Conservation (phyloP, 768 basidiomycete genomes). For the Inosperma sp. region DNA sequence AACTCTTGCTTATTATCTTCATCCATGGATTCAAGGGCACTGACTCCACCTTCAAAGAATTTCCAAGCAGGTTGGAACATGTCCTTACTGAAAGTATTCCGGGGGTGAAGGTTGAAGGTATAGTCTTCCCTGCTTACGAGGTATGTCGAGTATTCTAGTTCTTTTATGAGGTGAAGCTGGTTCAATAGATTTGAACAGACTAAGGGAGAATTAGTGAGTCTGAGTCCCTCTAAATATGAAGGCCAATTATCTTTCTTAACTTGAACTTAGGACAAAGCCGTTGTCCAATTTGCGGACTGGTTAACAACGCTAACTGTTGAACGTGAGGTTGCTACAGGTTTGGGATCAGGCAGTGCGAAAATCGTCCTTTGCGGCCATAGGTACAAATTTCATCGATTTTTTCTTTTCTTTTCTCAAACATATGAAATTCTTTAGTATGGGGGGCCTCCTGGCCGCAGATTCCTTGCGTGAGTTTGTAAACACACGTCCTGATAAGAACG, state of each 20-base stretch:
- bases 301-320: conserved; percentile 84
- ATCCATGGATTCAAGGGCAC: conserved; percentile 70
- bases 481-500: conserved; percentile 56
- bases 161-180: too few relatives aligned
- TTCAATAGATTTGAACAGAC: conserved; percentile 52
- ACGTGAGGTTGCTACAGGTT: conserved; percentile 69
- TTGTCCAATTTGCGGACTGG: conserved; percentile 88
- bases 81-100: conserved; percentile 62
- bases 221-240: background rate
- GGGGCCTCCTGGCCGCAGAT: conserved; percentile 85
- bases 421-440: conserved; percentile 87
- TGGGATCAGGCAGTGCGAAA: conserved; percentile 74
- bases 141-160: conserved; percentile 31
- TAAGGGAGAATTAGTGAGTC: conserved; percentile 79
- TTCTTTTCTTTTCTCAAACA: too few relatives aligned
- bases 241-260: conserved; percentile 4
- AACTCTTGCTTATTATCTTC: conserved; percentile 65
- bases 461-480: conserved; percentile 68
- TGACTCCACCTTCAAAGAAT: conserved; percentile 69
- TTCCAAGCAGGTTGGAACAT: conserved; percentile 77
- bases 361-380: conserved; percentile 90
- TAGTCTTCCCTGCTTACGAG: conserved; percentile 90
- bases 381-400: too few relatives aligned
- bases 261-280: conserved; percentile 61
- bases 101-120: conserved; percentile 57